Base-by-base conservation (phyloP, 768 basidiomycete species). In the Dacryopinax spathularia region DNA sequence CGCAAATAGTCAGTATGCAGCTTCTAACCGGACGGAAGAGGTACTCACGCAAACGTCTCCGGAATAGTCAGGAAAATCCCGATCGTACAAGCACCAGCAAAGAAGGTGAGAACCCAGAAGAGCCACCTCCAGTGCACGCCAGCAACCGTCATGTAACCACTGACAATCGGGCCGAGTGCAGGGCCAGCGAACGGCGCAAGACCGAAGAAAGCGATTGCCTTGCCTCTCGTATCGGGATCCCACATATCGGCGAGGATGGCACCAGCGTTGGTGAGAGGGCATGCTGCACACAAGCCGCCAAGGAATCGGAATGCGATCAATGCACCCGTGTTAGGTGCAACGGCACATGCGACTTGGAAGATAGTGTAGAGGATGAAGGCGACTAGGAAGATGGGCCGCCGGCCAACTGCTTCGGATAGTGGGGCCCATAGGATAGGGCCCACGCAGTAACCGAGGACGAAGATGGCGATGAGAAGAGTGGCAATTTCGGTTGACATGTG, bases 141-240 rank as follows among this genome's bases (percentile, higher is more conserved):
- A 12, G 71, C 66, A 16, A 71, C 70, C 5, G 61, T 62, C 62
- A 75, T 75, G 64, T 69, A 73, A 1, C 75, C 75, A 7, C 72
- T 68, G 6, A 76, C 71, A 62, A 75, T 73, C 0, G 75, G 75
- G 6, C 73, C 73, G 16, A 73, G 62, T 0, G 70, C 69, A 0
- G 74, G 72, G 12, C 74, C 74, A 15, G 75, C 75, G 43, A 77
- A 75, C 0, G 75, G 75, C 1, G 75, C 74, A 1, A 75, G 61
- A 25, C n/a, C 33, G 18, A 62, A 56, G 48, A 56, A 56, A 4
- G 48, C 48, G 5, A 56, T 56, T 4, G 13, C 22, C 29, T 31
- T 3, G 48, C 48, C 48, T 63, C 63, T 3, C 20, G n/a, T 44
- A 34, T 56, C 44, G 7, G 41, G 68, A 60, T 67, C 68, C 63